phyloP scores from a whole-genome alignment of 2,329 filamentous ascomycete genomes.

The Huntiella abstrusa region DNA sequence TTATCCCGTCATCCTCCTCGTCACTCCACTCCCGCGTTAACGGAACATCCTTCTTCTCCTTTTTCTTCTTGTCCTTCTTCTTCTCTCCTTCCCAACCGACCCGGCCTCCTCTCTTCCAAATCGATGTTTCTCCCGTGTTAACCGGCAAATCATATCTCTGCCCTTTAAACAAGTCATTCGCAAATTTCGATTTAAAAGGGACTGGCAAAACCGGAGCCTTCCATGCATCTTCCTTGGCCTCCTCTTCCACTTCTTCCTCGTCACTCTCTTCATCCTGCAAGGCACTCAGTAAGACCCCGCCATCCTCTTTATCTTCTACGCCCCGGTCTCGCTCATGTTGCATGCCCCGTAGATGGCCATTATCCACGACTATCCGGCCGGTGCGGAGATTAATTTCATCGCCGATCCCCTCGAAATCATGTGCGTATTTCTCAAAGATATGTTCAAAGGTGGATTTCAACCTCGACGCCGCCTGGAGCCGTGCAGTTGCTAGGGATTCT shows the following conservation, averaged over 20 bases:
- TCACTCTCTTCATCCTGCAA: constrained; percentile 5
- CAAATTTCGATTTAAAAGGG: too few relatives aligned
- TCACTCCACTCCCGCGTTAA: neutral
- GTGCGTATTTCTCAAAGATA: constrained; percentile 77
- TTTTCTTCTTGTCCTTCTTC: constrained; percentile 1
- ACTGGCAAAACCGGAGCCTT: constrained; percentile 6
- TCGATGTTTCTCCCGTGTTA: constrained; percentile 17
- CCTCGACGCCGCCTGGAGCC: constrained; percentile 47
- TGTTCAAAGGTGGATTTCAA: constrained; percentile 71
- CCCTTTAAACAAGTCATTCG: too few relatives aligned
- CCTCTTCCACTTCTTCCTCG: neutral
- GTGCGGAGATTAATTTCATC: constrained; percentile 80
- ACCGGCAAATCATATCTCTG: constrained; percentile 19
- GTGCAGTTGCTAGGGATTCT: constrained; percentile 32
- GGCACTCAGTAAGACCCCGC: constrained; percentile 20
- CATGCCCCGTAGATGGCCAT: constrained; percentile 57
- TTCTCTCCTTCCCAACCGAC: constrained; percentile 8
- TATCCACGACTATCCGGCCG: constrained; percentile 70
- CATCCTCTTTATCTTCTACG: constrained; percentile 20
- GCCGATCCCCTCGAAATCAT: constrained; percentile 63
- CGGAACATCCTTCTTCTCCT: neutral
- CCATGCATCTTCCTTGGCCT: constrained; percentile 8
- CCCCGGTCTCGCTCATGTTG: constrained; percentile 36
- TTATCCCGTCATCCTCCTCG: neutral
- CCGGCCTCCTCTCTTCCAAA: constrained; percentile 17